phyloP scores from a whole-genome alignment of 495 filamentous ascomycete genomes.

The Tuber brumale region DNA sequence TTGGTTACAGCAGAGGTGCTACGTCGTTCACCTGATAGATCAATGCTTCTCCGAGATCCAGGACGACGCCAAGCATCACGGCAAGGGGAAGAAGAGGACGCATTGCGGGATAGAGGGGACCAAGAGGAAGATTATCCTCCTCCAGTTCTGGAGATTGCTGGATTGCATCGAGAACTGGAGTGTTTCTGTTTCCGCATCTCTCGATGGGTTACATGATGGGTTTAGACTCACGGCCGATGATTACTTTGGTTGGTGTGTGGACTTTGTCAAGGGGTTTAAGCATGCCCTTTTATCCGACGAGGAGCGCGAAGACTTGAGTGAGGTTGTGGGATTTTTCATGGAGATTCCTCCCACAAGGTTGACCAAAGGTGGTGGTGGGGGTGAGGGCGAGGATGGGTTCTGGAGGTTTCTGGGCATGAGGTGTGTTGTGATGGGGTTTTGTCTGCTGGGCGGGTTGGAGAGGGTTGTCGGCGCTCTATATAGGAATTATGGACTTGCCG shows the following conservation, averaged over 20 bases:
- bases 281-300: background rate
- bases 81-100: background rate
- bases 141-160: background rate
- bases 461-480: background rate
- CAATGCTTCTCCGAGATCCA: background rate
- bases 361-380: background rate
- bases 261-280: slow-evolving; percentile 3
- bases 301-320: background rate
- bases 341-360: background rate
- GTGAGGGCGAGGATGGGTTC: background rate
- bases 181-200: background rate
- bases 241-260: slow-evolving; percentile 1
- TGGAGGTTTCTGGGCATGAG: background rate
- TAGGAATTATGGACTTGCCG: slow-evolving; percentile 47
- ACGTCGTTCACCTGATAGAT: background rate
- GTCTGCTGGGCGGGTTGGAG: background rate
- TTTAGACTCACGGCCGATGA: background rate
- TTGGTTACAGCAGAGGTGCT: background rate
- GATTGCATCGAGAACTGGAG: background rate
- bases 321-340: background rate
- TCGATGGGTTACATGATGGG: background rate
- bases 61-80: background rate
- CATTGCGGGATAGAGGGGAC: background rate
- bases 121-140: background rate
- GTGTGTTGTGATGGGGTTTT: slow-evolving; percentile 2